These are phyloP conservation scores for Excoecaria cochinchinensis DNA, from an alignment of 345 rosid species.

Conservation along the genomic window DNA sequence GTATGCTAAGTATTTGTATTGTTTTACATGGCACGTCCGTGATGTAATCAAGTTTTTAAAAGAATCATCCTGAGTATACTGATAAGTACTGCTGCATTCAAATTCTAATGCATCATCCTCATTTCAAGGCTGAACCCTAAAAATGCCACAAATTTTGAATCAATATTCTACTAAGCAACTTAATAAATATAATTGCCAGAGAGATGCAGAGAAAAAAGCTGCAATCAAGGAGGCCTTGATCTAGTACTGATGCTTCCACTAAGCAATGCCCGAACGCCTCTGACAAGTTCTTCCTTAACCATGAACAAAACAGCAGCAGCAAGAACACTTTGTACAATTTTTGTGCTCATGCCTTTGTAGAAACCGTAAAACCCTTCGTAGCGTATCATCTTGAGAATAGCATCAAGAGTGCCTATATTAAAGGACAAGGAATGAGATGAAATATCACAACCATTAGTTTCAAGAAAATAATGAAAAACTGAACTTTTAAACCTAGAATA, in stretches of 20 bases:
- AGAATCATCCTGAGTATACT: background rate
- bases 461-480: background rate
- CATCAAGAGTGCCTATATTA: constrained; percentile 68
- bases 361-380: constrained; percentile 82
- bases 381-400: constrained; percentile 78
- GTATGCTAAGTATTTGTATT: background rate
- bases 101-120: constrained; percentile 4
- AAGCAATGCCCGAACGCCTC: constrained; percentile 57
- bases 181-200: background rate
- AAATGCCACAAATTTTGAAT: background rate
- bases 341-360: constrained; percentile 96
- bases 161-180: background rate
- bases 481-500: background rate
- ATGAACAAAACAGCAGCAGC: constrained; percentile 90
- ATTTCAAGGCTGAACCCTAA: constrained; percentile 4
- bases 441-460: background rate
- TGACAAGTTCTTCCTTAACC: constrained; percentile 93
- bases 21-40: background rate
- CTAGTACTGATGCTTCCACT: constrained; percentile 24
- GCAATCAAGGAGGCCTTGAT: constrained; percentile 38
- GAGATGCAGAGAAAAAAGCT: background rate
- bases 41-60: background rate
- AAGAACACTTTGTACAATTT: constrained; percentile 85
- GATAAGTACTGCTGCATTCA: background rate
- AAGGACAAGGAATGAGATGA: background rate